Base-by-base conservation (phyloP, 164 flowering plant species). In the Platanus orientalis region DNA sequence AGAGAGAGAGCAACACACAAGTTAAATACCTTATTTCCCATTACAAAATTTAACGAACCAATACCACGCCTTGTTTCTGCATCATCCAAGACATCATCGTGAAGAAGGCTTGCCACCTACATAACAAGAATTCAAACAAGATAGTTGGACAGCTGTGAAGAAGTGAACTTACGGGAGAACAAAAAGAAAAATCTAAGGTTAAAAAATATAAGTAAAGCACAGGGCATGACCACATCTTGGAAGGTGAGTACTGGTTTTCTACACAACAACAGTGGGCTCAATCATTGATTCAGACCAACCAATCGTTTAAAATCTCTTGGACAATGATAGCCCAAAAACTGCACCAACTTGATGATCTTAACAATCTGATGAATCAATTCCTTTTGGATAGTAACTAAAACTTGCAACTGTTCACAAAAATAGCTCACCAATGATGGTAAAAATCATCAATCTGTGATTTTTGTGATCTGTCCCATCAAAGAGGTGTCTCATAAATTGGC, bases 91-190 rank as follows among this genome's bases (percentile, higher is more conserved):
- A 94, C 97, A 78, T 91, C 97, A 78, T 94, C 99, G 74, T 94
- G 99, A 58, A 91, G 93, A 73, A 91, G 99, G 75, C 97, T 94
- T 48, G 99, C 99, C 67, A 94, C 96, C 99, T 94, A 71, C n/a
- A n/a, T 52, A 26, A 81, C 36, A 63, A 52, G 11, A 34, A 50
- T 59, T 47, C 13, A 23, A 62, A 30, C 2, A 63, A 58, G 34
- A 24, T 45, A 56, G 56, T 29, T 30, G 16, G 58, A 26, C 45
- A 50, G 27, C 7, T 30, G 19, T 59, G 3, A 53, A 60, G 23
- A 34, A 28, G 16, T 7, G 26, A 16, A 63, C 4, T 27, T 34
- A 3, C 21, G n/a, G 49, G 40, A 17, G 23, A n/a, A n/a, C n/a
- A 55, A n/a, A n/a, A 60, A 55, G 19, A 55, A 36, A 1, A 7